These are phyloP conservation scores for Emydomyces testavorans DNA, from an alignment of 2,329 filamentous ascomycete genomes.

Conservation along the genomic window DNA sequence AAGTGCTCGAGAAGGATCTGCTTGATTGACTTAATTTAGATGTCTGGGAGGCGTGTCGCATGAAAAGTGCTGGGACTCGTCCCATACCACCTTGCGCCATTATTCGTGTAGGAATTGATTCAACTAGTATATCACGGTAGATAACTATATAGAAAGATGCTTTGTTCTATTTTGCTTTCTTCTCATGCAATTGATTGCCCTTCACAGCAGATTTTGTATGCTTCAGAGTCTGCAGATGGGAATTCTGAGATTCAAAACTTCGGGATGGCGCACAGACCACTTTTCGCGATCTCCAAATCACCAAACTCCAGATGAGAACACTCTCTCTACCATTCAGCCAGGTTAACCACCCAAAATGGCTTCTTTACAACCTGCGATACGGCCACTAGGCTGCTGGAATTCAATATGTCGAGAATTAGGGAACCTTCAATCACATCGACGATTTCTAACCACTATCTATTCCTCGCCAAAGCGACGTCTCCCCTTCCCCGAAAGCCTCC, in stretches of 20 bases:
- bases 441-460: slow-evolving; percentile 43
- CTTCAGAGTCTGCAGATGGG: not conserved
- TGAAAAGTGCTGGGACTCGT: slow-evolving; percentile 27
- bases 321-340: slow-evolving; percentile 14
- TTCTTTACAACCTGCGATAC: slow-evolving; percentile 44
- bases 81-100: slow-evolving; percentile 33
- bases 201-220: not conserved
- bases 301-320: not conserved
- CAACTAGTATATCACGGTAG: not conserved
- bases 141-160: not conserved
- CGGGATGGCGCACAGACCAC: slow-evolving; percentile 14
- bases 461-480: slow-evolving; percentile 32
- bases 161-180: not conserved
- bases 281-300: slow-evolving; percentile 16
- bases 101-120: not conserved
- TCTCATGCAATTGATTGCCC: not conserved
- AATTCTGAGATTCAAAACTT: slow-evolving; percentile 4
- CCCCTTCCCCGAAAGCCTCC: slow-evolving; percentile 33
- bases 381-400: slow-evolving; percentile 62
- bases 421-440: slow-evolving; percentile 37
- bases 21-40: slow-evolving; percentile 15
- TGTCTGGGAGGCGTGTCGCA: slow-evolving; percentile 26
- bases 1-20: slow-evolving; percentile 24
- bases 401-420: slow-evolving; percentile 46
- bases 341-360: slow-evolving; percentile 39